Percentiles rank a stretch among this genome's conserved stretches.
Evolutionary conservation across 768 basidiomycete species (phyloP).

Genomic region (Xerocomus potaroensis): DNA sequence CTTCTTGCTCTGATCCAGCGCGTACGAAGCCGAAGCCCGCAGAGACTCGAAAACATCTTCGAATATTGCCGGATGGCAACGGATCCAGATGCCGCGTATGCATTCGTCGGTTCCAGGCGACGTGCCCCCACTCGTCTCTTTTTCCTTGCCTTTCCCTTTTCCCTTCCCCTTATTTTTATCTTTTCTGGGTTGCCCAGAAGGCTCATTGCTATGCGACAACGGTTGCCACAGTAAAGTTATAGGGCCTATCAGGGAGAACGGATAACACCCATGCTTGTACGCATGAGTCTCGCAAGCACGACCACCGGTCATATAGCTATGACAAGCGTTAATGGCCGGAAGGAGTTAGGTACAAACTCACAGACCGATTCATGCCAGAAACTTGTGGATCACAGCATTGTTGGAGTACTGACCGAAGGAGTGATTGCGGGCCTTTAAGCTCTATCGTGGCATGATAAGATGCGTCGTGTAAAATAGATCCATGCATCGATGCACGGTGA

Average conservation of each 20-base stretch:
- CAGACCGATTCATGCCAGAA: conserved; percentile 59
- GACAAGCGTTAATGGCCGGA: background rate
- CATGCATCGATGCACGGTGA: conserved; percentile 81
- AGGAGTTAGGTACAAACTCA: background rate
- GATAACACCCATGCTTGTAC: conserved; percentile 62
- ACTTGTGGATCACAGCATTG: conserved; percentile 63
- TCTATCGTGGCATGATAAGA: conserved; percentile 81
- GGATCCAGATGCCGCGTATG: conserved; percentile 63
- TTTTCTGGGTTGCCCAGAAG: conserved; percentile 9
- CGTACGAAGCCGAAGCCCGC: conserved; percentile 45
- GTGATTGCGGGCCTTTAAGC: conserved; percentile 56
- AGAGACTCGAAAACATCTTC: conserved; percentile 52
- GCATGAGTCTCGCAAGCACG: conserved; percentile 63
- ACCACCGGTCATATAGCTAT: conserved; percentile 62
- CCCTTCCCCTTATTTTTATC: conserved; percentile 7
- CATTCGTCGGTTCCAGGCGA: conserved; percentile 3
- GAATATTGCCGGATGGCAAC: conserved; percentile 72
- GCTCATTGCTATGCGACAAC: background rate
- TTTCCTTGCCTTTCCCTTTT: conserved; percentile 32
- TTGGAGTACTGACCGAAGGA: conserved; percentile 50
- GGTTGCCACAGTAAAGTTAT: conserved; percentile 73
- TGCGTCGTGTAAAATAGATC: conserved; percentile 84
- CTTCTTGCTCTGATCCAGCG: conserved; percentile 37
- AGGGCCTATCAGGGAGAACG: conserved; percentile 67
- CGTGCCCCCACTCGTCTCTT: conserved; percentile 23